Base-by-base conservation (phyloP, 768 basidiomycete species). In the Calocybe gangraenosa region DNA sequence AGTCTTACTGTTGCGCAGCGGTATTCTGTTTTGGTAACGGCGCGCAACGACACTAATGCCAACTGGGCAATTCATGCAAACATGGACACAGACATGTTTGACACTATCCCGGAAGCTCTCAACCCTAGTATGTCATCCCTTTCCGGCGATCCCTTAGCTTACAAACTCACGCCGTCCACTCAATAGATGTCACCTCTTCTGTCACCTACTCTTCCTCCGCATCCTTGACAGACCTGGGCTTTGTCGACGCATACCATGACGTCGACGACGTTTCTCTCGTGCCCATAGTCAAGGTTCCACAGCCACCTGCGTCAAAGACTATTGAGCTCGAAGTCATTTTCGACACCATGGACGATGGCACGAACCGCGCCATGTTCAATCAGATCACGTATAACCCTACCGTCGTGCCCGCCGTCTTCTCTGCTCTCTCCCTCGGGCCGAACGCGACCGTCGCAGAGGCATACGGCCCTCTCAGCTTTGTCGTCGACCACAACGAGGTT, bases 61-160 rank as follows among this genome's bases (percentile, higher is more conserved):
- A 96, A 99, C 70, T 98, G 84, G 83, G 81, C 79, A 40, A 81
- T 99, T 47, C 89, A 92, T 58, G 87, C 87, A 4, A 89, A 93
- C 70, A 90, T 97, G 79, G 90, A 94, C 59, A 77, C 77, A 0
- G 70, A 68, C 50, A 95, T 94, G 92, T 98, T 96, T 63, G 95
- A 98, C 62, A 70, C 53, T 11, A 59, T 93, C 11, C 92, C 95
- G 0, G 68, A 73, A 19, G 65, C 71, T 9, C 73, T 98, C 19
- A 78, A 84, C 52, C 76, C 87, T 0, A 96, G 89, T 88, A 48
- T 34, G 83, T 43, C n/a, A n/a, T n/a, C n/a, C 18, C 33, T 32
- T 28, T 7, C 13, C 10, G 22, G 3, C 20, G 31, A 5, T 6
- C 17, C 28, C 14, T 23, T 7, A 15, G 9, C n/a, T 17, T 19